Evolutionary conservation across 495 filamentous ascomycete species (phyloP).

Genomic region (Clavariopsis aquatica): DNA sequence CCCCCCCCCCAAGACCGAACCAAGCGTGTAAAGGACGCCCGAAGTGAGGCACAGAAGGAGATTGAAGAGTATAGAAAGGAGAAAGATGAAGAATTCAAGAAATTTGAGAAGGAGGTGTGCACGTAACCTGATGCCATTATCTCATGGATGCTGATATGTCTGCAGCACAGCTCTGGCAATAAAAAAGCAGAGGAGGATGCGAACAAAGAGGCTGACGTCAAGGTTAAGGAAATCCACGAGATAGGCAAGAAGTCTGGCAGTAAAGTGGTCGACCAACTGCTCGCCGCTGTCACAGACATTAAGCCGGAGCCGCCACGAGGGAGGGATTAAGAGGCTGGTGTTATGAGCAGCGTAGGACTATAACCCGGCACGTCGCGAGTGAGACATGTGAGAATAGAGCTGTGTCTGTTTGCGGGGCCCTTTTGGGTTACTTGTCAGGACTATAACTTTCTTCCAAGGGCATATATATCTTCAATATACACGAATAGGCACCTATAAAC

Average conservation of each 20-base stretch:
- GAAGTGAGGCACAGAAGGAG: constrained; percentile 93
- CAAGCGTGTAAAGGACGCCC: constrained; percentile 93
- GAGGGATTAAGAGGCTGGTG: neutral
- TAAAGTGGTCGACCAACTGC: constrained; percentile 76
- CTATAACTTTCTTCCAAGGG: neutral
- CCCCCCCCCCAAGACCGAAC: constrained; percentile 70
- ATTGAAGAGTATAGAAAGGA: constrained; percentile 89
- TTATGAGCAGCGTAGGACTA: neutral
- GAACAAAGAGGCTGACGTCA: constrained; percentile 73
- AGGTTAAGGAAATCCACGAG: constrained; percentile 78
- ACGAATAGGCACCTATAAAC: neutral
- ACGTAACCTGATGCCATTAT: neutral
- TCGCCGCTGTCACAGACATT: constrained; percentile 75
- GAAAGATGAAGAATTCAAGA: constrained; percentile 94
- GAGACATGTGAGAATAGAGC: neutral
- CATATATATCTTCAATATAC: neutral
- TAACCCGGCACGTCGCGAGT: neutral
- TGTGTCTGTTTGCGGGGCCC: neutral
- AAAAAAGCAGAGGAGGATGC: constrained; percentile 85
- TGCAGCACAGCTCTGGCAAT: constrained; percentile 81
- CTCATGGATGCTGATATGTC: neutral
- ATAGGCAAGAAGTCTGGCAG: constrained; percentile 75
- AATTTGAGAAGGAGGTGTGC: constrained; percentile 85
- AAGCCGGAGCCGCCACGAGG: constrained; percentile 57
- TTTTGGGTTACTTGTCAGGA: neutral